Base-by-base conservation (phyloP, 2,329 filamentous ascomycete genomes). In the Ascocoryne sarcoides region DNA sequence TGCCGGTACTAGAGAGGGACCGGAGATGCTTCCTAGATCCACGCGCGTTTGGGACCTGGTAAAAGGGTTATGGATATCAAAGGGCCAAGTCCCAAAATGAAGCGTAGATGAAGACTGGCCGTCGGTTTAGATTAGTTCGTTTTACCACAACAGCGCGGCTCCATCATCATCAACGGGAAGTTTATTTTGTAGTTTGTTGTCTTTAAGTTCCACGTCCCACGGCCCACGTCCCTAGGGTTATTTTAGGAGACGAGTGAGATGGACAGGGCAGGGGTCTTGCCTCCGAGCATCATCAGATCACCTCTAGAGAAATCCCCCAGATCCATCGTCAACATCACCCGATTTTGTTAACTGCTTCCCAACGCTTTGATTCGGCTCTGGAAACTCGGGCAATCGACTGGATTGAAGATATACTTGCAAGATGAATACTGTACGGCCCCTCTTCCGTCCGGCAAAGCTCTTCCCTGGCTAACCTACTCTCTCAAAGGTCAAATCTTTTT, bases 341-440 rank as follows among this genome's bases (percentile, higher is more conserved):
- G 23, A 26, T 26, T 12, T 12, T 26, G 7, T 26, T 12, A 26
- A 26, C 12, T 26, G 23, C 23, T 26, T 26, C 23, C 23, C 23
- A 26, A 26, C 23, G 7, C 7, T 26, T 26, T 26, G 23, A 7
- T 7, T 26, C 23, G 32, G n/a, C n/a, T n/a, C n/a, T n/a, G n/a
- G n/a, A n/a, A n/a, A n/a, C n/a, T n/a, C n/a, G n/a, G n/a, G n/a
- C n/a, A n/a, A n/a, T n/a, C n/a, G n/a, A n/a, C n/a, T n/a, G n/a
- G n/a, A n/a, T n/a, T n/a, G n/a, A n/a, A n/a, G n/a, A n/a, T n/a
- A n/a, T n/a, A n/a, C n/a, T 8, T 10, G 32, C 36, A 39, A 32
- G 10, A 39, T 39, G 37, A 39, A 39, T 17, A 39, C 37, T 18
- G 37, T 39, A 33, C 10, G 37, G 21, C 8, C 15, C 14, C 16